Evolutionary conservation across 1,139 yeast genomes (phyloP).

Genomic region (Pichiaceae sp.): DNA sequence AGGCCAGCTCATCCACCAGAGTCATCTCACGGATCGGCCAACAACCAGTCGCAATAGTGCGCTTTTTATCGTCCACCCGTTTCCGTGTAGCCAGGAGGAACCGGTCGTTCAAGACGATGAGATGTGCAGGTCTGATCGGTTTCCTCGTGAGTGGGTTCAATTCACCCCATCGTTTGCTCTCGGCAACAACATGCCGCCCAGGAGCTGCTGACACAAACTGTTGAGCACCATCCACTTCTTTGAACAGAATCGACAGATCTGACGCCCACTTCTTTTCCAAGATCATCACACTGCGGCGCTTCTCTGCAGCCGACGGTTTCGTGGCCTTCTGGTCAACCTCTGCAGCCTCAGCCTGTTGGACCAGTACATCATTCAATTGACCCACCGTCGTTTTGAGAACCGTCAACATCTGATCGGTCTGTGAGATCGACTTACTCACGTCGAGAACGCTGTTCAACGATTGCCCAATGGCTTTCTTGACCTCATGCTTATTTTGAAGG

Average conservation of each 20-base stretch:
- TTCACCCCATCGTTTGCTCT: constrained; percentile 83
- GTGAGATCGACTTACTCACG: constrained; percentile 56
- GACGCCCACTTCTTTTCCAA: constrained; percentile 76
- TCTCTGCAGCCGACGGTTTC: constrained; percentile 18
- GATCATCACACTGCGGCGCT: constrained; percentile 63
- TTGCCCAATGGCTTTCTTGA: constrained; percentile 56
- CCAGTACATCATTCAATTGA: constrained; percentile 54
- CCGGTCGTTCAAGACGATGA: constrained; percentile 72
- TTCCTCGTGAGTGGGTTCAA: constrained; percentile 83
- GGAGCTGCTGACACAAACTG: constrained; percentile 69
- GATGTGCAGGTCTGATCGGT: constrained; percentile 66
- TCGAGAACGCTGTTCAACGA: constrained; percentile 67
- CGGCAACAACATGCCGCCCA: constrained; percentile 75
- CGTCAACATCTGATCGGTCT: constrained; percentile 58
- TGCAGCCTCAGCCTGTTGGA: constrained; percentile 65
- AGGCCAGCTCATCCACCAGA: constrained; percentile 19
- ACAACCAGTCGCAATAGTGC: constrained; percentile 62
- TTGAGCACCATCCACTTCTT: constrained; percentile 87
- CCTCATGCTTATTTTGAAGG: constrained; percentile 44
- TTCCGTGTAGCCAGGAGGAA: constrained; percentile 66
- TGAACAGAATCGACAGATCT: constrained; percentile 63
- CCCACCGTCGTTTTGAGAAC: constrained; percentile 51
- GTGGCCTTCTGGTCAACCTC: constrained; percentile 20
- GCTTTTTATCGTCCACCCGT: constrained; percentile 25
- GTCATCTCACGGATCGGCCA: constrained; percentile 65